Percentiles rank a stretch among this genome's conserved stretches.
These are phyloP conservation scores for Singerocomus rubriflavus DNA, from an alignment of 1,284 basidiomycete species.

Conservation along the genomic window DNA sequence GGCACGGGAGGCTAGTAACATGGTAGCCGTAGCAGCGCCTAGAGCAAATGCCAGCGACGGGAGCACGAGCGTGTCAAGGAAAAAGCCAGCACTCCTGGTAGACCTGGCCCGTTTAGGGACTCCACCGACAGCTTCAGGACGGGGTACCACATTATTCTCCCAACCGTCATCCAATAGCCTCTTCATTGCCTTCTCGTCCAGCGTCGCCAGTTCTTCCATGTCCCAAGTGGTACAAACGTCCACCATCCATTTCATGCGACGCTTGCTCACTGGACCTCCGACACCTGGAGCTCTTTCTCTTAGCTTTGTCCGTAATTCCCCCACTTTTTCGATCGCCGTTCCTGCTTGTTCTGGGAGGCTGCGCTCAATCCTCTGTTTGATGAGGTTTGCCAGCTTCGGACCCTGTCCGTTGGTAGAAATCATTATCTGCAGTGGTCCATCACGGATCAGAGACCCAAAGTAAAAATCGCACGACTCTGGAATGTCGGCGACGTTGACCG, in stretches of 20 bases:
- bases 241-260: constrained; percentile 96
- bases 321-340: constrained; percentile 80
- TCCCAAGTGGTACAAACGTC: constrained; percentile 84
- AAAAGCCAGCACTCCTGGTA: background rate
- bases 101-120: background rate
- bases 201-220: constrained; percentile 67
- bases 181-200: constrained; percentile 62
- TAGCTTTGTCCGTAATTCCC: constrained; percentile 63
- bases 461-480: constrained; percentile 97
- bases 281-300: constrained; percentile 74
- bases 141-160: constrained; percentile 57
- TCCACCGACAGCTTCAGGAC: constrained; percentile 43
- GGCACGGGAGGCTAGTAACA: constrained; percentile 17
- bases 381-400: constrained; percentile 86
- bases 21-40: constrained; percentile 19
- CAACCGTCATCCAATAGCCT: constrained; percentile 66
- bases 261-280: constrained; percentile 68
- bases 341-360: constrained; percentile 74
- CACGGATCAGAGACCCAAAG: constrained; percentile 91
- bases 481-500: constrained; percentile 96
- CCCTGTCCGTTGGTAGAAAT: constrained; percentile 95
- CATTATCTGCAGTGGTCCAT: constrained; percentile 92
- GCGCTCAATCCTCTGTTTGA: constrained; percentile 69
- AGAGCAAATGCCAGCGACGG: constrained; percentile 22
- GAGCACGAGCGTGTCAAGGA: constrained; percentile 14